Conservation (phyloP, 305 asterid species). For the Fraxinus angustifolia region DNA sequence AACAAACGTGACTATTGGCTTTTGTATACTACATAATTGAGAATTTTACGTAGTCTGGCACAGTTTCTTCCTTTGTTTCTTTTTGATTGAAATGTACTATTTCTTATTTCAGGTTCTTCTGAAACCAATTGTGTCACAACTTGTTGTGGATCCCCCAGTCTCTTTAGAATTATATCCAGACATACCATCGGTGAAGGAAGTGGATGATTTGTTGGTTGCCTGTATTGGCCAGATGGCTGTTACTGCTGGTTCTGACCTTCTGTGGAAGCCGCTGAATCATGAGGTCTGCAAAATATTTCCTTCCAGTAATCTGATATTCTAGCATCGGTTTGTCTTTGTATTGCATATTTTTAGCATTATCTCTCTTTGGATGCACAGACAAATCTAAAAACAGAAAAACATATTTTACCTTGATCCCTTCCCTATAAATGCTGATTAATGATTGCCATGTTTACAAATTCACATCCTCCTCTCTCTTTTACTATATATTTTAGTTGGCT, state of each 20-base stretch:
- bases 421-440: not conserved
- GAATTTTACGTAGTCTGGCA: not conserved
- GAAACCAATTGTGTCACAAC: slow-evolving; percentile 79
- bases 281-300: slow-evolving; percentile 51
- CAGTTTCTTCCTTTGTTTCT: not conserved
- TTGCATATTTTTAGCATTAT: not conserved
- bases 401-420: not conserved
- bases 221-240: slow-evolving; percentile 94
- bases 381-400: not conserved
- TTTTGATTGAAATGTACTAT: not conserved
- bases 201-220: slow-evolving; percentile 62
- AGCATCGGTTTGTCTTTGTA: not conserved
- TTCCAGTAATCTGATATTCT: not conserved
- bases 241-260: slow-evolving; percentile 83
- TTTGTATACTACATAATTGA: not conserved
- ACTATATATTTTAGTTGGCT: not conserved
- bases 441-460: not conserved
- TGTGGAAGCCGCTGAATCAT: slow-evolving; percentile 89
- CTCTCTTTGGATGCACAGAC: not conserved
- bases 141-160: slow-evolving; percentile 61
- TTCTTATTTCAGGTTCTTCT: slow-evolving; percentile 58
- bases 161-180: slow-evolving; percentile 40
- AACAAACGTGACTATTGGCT: not conserved
- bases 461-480: not conserved
- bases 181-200: slow-evolving; percentile 64